Evolutionary conservation across 192 early-diverging fungal genomes (phyloP).

Genomic region (Mortierella hygrophila): DNA sequence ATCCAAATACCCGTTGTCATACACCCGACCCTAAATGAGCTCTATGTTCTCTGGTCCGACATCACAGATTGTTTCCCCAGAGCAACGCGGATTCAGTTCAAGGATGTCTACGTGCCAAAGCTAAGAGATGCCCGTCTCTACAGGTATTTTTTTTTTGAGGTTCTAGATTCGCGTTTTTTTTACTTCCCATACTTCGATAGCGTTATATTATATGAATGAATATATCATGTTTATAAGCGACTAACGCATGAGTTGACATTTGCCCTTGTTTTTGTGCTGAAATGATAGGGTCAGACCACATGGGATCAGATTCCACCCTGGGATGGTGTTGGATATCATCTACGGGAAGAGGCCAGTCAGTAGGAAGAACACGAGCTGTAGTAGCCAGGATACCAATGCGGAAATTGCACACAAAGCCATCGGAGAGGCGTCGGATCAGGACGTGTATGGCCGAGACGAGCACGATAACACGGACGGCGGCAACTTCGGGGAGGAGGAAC

Average conservation of each 20-base stretch:
- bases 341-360: neutral
- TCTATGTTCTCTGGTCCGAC: neutral
- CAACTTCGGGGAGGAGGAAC: too few relatives aligned
- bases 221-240: too few relatives aligned
- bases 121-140: neutral
- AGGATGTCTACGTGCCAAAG: neutral
- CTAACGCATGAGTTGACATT: too few relatives aligned
- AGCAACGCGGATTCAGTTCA: neutral
- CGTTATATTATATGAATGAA: too few relatives aligned
- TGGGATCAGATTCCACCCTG: constrained; percentile 34
- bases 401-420: too few relatives aligned
- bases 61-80: neutral
- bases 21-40: neutral
- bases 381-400: too few relatives aligned
- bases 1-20: neutral
- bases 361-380: neutral
- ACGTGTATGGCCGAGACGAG: too few relatives aligned
- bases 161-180: too few relatives aligned
- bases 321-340: constrained; percentile 28
- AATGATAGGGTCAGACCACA: constrained; percentile 19
- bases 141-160: neutral
- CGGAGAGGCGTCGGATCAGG: too few relatives aligned
- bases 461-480: too few relatives aligned
- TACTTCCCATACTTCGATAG: too few relatives aligned
- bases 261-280: neutral